These are phyloP conservation scores for Daldinia bambusicola DNA, from an alignment of 495 filamentous ascomycete genomes.

Conservation along the genomic window DNA sequence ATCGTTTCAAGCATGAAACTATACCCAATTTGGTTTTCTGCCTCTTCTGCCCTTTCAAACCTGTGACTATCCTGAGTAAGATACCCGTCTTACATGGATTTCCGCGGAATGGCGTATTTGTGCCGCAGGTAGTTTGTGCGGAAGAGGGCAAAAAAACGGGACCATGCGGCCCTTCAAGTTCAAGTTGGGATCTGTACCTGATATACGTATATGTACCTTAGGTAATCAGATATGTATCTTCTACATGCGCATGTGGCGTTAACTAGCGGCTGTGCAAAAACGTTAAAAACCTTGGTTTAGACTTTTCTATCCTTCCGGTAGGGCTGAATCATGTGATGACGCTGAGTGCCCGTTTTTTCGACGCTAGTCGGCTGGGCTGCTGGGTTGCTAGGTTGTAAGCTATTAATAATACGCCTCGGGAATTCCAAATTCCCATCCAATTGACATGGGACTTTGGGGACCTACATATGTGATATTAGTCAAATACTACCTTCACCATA, in stretches of 20 bases:
- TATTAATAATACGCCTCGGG: conserved; percentile 8
- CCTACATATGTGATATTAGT: background rate
- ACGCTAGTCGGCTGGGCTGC: conserved; percentile 17
- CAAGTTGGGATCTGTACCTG: background rate
- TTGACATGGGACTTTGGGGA: conserved; percentile 22
- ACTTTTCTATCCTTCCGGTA: conserved; percentile 37
- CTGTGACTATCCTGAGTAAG: no score
- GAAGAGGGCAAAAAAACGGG: background rate
- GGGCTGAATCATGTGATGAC: conserved; percentile 52
- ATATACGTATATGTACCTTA: no score
- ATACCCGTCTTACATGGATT: background rate
- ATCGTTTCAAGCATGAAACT: no score
- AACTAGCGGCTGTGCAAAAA: conserved; percentile 21
- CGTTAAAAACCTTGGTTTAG: conserved; percentile 21
- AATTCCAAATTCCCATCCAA: conserved; percentile 35
- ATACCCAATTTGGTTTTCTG: no score
- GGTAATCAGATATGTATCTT: no score
- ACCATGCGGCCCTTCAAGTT: background rate
- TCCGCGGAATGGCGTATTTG: conserved; percentile 1
- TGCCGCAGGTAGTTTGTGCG: background rate
- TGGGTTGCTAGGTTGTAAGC: background rate
- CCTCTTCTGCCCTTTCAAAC: background rate
- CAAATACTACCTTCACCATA: background rate
- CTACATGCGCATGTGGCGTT: conserved; percentile 35
- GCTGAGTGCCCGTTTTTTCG: conserved; percentile 2